Percentiles rank a stretch among this genome's conserved stretches.
Conservation (phyloP, 208 protist species). For the Leishmania turanica region DNA sequence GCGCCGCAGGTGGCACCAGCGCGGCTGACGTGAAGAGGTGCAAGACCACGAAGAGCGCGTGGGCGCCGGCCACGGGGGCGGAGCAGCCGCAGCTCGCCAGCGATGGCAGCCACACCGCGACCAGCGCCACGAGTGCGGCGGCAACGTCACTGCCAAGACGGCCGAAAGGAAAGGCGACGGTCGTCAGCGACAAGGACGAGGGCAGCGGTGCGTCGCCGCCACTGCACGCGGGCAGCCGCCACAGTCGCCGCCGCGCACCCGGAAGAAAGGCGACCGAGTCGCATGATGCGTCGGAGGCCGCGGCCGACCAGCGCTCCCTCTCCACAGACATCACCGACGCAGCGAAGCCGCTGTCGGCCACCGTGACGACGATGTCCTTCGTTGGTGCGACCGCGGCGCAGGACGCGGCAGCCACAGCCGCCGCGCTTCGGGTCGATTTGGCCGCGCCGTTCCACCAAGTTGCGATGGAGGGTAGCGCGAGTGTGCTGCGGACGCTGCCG, state of each 20-base stretch:
- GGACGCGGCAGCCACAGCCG: slow-evolving; percentile 10
- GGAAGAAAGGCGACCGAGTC: neutral
- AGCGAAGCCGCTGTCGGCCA: neutral
- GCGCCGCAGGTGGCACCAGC: neutral
- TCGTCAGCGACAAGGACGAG: neutral
- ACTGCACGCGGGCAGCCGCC: too few species aligned
- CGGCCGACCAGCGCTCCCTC: neutral
- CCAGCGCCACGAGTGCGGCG: neutral
- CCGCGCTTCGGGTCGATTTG: slow-evolving; percentile 30
- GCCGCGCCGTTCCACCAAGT: slow-evolving; percentile 30
- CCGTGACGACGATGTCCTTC: neutral
- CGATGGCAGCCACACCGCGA: neutral
- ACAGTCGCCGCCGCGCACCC: neutral
- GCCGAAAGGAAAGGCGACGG: neutral
- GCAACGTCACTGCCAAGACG: neutral
- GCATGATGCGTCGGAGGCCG: neutral
- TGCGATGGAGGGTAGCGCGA: slow-evolving; percentile 33
- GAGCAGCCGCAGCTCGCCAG: neutral
- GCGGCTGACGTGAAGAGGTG: neutral
- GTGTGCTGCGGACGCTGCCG: slow-evolving; percentile 15
- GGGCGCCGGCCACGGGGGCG: neutral
- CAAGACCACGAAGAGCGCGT: neutral
- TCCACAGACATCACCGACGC: neutral
- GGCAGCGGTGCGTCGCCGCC: neutral
- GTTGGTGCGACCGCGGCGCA: slow-evolving; percentile 2